Percentiles rank a stretch among this genome's conserved stretches.
phyloP scores from a whole-genome alignment of 108 stramenopile species.

The Craspedostauros australis region DNA sequence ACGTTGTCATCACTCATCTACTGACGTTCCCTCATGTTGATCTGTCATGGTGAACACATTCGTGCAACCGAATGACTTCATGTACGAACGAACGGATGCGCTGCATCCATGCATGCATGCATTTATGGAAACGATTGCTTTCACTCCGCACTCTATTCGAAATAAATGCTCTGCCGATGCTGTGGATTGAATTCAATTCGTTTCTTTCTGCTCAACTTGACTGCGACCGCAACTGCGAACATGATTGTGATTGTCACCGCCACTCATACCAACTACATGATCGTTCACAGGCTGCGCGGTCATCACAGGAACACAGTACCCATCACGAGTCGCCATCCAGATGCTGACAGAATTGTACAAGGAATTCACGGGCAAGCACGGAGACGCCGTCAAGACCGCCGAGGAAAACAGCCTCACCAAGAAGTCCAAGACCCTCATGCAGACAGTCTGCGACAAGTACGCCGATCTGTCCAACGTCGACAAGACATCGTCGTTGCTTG shows the following conservation, averaged over 20 bases:
- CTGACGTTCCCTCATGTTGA: neutral
- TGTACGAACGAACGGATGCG: too few species aligned
- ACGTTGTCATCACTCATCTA: neutral
- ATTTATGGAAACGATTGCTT: too few species aligned
- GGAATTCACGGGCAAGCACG: slow-evolving; percentile 58
- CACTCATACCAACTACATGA: too few species aligned
- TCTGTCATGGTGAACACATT: too few species aligned
- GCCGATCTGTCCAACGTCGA: slow-evolving; percentile 83
- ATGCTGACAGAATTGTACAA: slow-evolving; percentile 72
- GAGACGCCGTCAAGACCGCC: slow-evolving; percentile 62
- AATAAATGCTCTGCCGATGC: too few species aligned
- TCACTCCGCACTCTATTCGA: too few species aligned
- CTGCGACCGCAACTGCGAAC: too few species aligned
- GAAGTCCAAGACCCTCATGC: slow-evolving; percentile 64
- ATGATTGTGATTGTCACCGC: too few species aligned
- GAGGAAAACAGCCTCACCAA: slow-evolving; percentile 66
- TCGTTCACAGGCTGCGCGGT: slow-evolving; percentile 62
- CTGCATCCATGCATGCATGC: too few species aligned
- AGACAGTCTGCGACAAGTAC: slow-evolving; percentile 64
- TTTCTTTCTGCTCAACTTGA: too few species aligned
- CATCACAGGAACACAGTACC: slow-evolving; percentile 78
- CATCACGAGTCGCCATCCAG: slow-evolving; percentile 75
- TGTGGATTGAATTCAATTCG: neutral
- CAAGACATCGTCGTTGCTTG: slow-evolving; percentile 65
- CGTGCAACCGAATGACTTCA: too few species aligned